Evolutionary conservation across 306 rosid species (phyloP).

Genomic region (Castanopsis chinensis): DNA sequence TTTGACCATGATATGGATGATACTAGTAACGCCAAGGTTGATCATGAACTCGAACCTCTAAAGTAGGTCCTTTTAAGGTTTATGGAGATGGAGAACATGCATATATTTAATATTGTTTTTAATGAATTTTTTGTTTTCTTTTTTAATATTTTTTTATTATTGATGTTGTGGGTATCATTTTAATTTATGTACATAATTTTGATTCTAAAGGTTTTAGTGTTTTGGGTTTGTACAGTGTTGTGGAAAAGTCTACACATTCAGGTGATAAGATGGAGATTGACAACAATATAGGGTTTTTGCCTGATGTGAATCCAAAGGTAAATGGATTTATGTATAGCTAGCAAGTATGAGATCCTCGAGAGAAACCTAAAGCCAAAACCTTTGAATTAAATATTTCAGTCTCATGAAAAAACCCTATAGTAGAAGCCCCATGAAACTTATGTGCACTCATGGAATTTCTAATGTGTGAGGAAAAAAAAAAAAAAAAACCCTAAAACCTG

Average conservation of each 20-base stretch:
- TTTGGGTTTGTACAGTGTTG: conserved; percentile 9
- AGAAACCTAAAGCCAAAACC: not conserved
- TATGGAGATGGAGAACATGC: not conserved
- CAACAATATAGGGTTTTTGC: not conserved
- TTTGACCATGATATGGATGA: not conserved
- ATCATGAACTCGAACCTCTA: not conserved
- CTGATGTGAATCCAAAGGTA: conserved; percentile 18
- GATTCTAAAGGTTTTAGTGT: not conserved
- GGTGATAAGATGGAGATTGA: no score
- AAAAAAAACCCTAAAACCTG: not conserved
- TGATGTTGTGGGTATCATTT: not conserved
- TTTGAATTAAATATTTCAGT: not conserved
- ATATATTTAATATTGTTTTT: not conserved
- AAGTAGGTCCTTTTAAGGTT: not conserved
- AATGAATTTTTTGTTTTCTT: not conserved
- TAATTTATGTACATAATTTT: not conserved
- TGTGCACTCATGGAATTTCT: not conserved
- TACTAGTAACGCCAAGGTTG: not conserved
- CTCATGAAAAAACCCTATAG: not conserved
- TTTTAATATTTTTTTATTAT: not conserved
- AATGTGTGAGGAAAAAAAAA: not conserved
- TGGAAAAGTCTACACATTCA: not conserved
- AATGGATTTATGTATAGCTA: not conserved
- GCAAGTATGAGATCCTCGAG: not conserved
- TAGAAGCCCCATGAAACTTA: not conserved